Base-by-base conservation (phyloP, 2,329 filamentous ascomycete species). In the Sclerotinia minor region DNA sequence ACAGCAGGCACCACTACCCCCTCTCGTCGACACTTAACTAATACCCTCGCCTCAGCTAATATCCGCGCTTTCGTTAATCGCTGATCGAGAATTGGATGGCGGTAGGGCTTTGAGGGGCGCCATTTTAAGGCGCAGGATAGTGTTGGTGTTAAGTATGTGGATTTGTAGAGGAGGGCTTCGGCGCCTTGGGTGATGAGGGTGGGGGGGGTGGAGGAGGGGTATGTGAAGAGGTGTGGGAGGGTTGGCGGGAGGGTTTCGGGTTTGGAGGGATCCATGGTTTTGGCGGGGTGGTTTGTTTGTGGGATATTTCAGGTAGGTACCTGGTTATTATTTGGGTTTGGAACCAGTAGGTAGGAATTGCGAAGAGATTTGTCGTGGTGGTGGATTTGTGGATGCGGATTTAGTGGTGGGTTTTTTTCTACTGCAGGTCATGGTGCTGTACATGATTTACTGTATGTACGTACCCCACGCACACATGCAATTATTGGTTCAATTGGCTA, bases 141-240 rank as follows among this genome's bases (percentile, higher is more conserved):
- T 67, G 83, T 78, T 50, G 91, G 85, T 1, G 84, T 78, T 66
- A 97, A 88, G 80, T 92, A 96, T 67, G 87, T 89, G 24, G 92
- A 94, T 79, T 88, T 89, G 86, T 96, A 98, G 77, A 99, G 87
- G 72, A 94, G 92, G 69, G 92, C 94, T 86, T 99, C 95, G 77
- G 95, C 95, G 80, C 95, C 95, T 84, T 98, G 95, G 68, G 92
- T 89, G 74, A 98, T 87, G 76, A 97, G 90, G 60, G 77, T 79
- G 71, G 92, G 87, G 60, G 85, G 79, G 73, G 82, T 78, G 50
- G 86, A 82, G 70, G 85, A 81, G 77, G 85, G 85, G 81, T 87
- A 81, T 82, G 66, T 60, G 67, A 75, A 73, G 57, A 73, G 74
- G 66, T 74, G 68, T 60, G 75, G 76, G 50, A 73, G 69, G 53